Base-by-base conservation (phyloP, 164 flowering plant species). In the Annona squamosa region DNA sequence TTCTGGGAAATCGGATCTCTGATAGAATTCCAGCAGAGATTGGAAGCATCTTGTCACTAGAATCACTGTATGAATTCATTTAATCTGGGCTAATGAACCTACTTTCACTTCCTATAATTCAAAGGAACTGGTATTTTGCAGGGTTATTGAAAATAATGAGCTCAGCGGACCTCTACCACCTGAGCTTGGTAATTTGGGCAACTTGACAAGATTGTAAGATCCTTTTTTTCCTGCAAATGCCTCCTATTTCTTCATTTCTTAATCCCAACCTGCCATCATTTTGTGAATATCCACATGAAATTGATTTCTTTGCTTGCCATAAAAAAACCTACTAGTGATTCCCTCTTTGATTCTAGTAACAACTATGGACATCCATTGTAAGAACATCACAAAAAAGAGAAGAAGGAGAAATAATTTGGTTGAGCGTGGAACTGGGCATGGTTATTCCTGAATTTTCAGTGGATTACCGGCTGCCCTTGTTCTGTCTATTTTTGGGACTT, bases 11-110 rank as follows among this genome's bases (percentile, higher is more conserved):
- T 17, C 74, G 77, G 65, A 19, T 78, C 66, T 56, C 77, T 10
- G 80, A 77, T 48, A 1, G 41, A 4, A 67, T 78, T 57, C 80
- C 80, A 3, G 10, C 26, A 65, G 80, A 71, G 17, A 26, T 78
- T 17, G 72, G 71, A 48, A 74, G 63, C 68, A 79, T 91, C 45
- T 78, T 80, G 48, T 79, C 82, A 69, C 88, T 91, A 17, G 43
- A 10, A 41, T 26, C 17, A 12, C 46, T 65, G 68, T 65, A 65
- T 37, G 44, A 26, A 7, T 41, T 42, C 43, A 45, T 41, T 42
- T 41, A 65, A n/a, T 41, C 42, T 9, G 43, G 43, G 44, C 42
- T 9, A 16, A 52, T 10, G 59, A 52, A 52, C 6, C 13, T 52
- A 16, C 59, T 0, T 66, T 65, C 3, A 37, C 3, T 7, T 44